Evolutionary conservation across 2,329 filamentous ascomycete species (phyloP).

Genomic region (Phialocephala subalpina): DNA sequence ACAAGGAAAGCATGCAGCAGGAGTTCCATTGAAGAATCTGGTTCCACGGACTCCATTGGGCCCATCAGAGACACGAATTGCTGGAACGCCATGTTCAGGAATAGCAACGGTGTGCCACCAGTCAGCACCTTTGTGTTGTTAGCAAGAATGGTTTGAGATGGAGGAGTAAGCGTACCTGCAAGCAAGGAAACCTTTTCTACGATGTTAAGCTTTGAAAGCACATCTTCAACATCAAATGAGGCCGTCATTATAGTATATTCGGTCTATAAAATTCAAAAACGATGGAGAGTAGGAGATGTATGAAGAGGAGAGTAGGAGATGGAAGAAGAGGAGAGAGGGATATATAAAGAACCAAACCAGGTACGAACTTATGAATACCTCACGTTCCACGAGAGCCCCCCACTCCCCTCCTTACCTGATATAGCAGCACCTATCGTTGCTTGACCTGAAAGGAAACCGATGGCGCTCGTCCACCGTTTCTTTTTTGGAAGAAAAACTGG

Average conservation of each 20-base stretch:
- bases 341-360: slow-evolving; percentile 2
- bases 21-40: slow-evolving; percentile 47
- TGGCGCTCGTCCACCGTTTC: not conserved
- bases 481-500: slow-evolving; percentile 1
- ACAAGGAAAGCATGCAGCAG: slow-evolving; percentile 55
- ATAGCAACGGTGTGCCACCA: slow-evolving; percentile 46
- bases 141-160: slow-evolving; percentile 14
- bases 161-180: slow-evolving; percentile 47
- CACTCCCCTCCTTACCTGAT: not conserved
- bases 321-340: not conserved
- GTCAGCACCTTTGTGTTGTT: slow-evolving; percentile 37
- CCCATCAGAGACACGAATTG: slow-evolving; percentile 46
- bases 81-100: slow-evolving; percentile 42
- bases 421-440: not conserved
- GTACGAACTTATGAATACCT: not conserved
- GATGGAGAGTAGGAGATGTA: not conserved
- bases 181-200: slow-evolving; percentile 62
- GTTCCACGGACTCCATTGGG: slow-evolving; percentile 47
- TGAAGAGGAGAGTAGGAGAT: not conserved
- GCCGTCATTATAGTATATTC: slow-evolving; percentile 29
- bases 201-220: slow-evolving; percentile 61
- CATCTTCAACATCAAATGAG: slow-evolving; percentile 61
- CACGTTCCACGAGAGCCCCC: not conserved
- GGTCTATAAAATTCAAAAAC: not conserved
- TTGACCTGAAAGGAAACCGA: not conserved